These are phyloP conservation scores for Teratosphaeria nubilosa DNA, from an alignment of 2,329 filamentous ascomycete species.

Conservation along the genomic window DNA sequence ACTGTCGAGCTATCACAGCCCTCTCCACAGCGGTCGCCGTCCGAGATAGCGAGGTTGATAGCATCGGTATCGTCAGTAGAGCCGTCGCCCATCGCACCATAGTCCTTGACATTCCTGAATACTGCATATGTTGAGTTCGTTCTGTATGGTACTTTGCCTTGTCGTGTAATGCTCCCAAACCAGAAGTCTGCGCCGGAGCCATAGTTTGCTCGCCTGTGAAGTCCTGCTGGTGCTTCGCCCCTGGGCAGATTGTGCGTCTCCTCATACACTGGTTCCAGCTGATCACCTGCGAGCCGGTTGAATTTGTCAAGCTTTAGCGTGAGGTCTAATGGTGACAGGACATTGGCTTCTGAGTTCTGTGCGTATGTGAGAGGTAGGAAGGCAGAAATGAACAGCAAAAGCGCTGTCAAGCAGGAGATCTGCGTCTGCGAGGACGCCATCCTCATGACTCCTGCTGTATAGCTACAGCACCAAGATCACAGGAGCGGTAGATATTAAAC, in stretches of 20 bases:
- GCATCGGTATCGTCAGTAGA: slow-evolving; percentile 69
- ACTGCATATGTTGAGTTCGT: slow-evolving; percentile 32
- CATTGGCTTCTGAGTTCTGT: background rate
- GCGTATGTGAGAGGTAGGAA: background rate
- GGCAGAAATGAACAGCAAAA: background rate
- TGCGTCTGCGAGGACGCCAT: background rate
- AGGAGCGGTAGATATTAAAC: background rate
- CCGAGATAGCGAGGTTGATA: slow-evolving; percentile 24
- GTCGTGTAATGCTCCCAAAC: slow-evolving; percentile 33
- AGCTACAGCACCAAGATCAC: background rate
- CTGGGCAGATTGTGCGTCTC: background rate
- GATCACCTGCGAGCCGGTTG: background rate
- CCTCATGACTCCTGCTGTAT: background rate
- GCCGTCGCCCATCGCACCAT: slow-evolving; percentile 46
- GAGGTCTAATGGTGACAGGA: slow-evolving; percentile 9
- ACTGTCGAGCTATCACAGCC: background rate
- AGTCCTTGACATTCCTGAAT: slow-evolving; percentile 39
- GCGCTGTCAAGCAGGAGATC: background rate
- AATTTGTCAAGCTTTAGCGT: slow-evolving; percentile 7
- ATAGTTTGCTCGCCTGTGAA: slow-evolving; percentile 17
- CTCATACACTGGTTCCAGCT: slow-evolving; percentile 2
- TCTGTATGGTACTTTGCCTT: slow-evolving; percentile 30
- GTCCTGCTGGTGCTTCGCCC: slow-evolving; percentile 4
- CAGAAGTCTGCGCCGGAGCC: slow-evolving; percentile 27
- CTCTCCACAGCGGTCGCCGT: slow-evolving; percentile 21